Conservation (phyloP, 257 asterid genomes). For the Galeopsis tetrahit region DNA sequence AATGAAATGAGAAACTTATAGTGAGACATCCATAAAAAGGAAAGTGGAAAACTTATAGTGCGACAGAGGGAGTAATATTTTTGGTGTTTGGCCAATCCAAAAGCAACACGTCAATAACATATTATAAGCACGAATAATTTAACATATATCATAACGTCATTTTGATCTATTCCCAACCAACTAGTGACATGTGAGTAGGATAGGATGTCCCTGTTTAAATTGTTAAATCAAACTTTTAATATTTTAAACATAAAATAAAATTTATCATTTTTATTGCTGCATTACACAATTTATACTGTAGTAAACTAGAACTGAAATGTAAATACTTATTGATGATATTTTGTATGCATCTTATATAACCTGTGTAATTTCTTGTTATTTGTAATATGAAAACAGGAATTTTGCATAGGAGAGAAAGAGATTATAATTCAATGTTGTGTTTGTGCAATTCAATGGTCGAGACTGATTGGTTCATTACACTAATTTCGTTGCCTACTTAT, state of each 20-base stretch:
- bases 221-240: not conserved
- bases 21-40: too few relatives aligned
- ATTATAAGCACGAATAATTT: not conserved
- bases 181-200: not conserved
- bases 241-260: constrained; percentile 1
- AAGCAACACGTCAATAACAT: constrained; percentile 7
- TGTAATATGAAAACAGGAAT: too few relatives aligned
- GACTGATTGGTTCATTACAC: not conserved
- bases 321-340: too few relatives aligned
- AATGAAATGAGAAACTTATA: too few relatives aligned
- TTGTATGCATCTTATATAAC: too few relatives aligned
- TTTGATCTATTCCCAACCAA: not conserved
- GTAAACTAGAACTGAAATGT: too few relatives aligned
- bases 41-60: too few relatives aligned
- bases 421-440: too few relatives aligned
- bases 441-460: not conserved
- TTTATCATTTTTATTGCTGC: not conserved
- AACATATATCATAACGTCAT: not conserved
- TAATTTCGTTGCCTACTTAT: not conserved
- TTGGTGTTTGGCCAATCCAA: not conserved
- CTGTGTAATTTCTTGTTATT: too few relatives aligned
- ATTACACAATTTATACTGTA: not conserved
- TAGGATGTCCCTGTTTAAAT: not conserved
- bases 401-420: too few relatives aligned
- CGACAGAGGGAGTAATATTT: too few relatives aligned